Conservation (phyloP, 179 eudicot genomes). For the Silene vulgaris region DNA sequence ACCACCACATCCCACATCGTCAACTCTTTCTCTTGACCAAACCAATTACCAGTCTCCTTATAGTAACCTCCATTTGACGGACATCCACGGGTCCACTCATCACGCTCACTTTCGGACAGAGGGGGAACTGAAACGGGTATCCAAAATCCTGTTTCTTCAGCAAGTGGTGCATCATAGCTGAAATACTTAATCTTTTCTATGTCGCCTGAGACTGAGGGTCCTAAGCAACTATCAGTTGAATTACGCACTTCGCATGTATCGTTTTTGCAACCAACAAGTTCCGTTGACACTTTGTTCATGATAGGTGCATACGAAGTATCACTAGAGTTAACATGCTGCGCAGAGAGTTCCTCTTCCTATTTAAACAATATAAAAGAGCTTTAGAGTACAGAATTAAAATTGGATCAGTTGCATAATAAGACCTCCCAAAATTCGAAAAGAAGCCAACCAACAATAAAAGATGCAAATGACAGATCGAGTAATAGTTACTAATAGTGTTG, state of each 20-base stretch:
- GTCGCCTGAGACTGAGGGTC: not conserved
- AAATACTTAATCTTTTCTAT: slow-evolving; percentile 33
- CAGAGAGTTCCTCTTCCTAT: not conserved
- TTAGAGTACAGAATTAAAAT: not conserved
- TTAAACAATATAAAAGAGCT: not conserved
- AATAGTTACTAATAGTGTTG: not conserved
- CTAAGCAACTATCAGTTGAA: slow-evolving; percentile 2
- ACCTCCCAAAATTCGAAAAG: not conserved
- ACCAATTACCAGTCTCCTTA: slow-evolving; percentile 45
- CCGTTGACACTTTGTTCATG: not conserved
- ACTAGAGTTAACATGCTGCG: not conserved
- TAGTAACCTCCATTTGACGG: slow-evolving; percentile 46
- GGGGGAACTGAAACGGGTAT: slow-evolving; percentile 87
- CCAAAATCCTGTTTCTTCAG: slow-evolving; percentile 81
- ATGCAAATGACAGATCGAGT: not conserved
- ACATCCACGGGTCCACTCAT: slow-evolving; percentile 53
- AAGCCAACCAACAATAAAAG: not conserved
- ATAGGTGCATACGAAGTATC: not conserved
- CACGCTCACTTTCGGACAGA: slow-evolving; percentile 47
- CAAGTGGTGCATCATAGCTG: slow-evolving; percentile 51
- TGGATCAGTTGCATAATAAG: not conserved
- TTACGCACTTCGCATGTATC: not conserved
- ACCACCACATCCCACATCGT: slow-evolving; percentile 81
- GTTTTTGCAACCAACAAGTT: not conserved
- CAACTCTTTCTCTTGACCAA: slow-evolving; percentile 65